Evolutionary conservation across 441 rosid genomes (phyloP).

Genomic region (Bruguiera hainesii): DNA sequence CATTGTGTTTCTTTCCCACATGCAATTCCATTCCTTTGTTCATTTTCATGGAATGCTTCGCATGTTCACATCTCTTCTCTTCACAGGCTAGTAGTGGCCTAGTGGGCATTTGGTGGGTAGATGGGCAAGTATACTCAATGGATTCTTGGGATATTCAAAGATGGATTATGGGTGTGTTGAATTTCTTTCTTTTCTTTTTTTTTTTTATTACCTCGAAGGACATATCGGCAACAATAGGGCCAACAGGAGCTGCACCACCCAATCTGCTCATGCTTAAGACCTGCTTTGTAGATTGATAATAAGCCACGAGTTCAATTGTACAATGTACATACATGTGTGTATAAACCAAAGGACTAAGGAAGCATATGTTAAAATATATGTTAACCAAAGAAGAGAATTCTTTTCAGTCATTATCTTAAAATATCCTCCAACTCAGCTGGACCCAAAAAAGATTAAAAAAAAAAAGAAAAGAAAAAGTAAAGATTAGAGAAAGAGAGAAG

Average conservation of each 20-base stretch:
- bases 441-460: not conserved
- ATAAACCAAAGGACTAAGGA: not conserved
- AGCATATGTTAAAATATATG: constrained; percentile 18
- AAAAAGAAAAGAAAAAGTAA: not conserved
- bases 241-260: constrained; percentile 82
- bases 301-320: not conserved
- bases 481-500: not conserved
- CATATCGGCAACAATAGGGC: constrained; percentile 73
- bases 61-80: not conserved
- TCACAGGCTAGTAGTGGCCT: no score
- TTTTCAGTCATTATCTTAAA: constrained; percentile 8
- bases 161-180: no score
- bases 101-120: no score
- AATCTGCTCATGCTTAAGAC: constrained; percentile 92
- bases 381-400: constrained; percentile 23
- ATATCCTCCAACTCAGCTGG: no score
- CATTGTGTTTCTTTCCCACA: constrained; percentile 13
- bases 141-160: no score
- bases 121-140: no score
- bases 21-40: not conserved
- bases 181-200: no score
- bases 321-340: constrained; percentile 20
- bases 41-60: constrained; percentile 10
- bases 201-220: constrained; percentile 57
- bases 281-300: constrained; percentile 24